Base-by-base conservation (phyloP, 306 rosid species). In the Prunus dulcis region DNA sequence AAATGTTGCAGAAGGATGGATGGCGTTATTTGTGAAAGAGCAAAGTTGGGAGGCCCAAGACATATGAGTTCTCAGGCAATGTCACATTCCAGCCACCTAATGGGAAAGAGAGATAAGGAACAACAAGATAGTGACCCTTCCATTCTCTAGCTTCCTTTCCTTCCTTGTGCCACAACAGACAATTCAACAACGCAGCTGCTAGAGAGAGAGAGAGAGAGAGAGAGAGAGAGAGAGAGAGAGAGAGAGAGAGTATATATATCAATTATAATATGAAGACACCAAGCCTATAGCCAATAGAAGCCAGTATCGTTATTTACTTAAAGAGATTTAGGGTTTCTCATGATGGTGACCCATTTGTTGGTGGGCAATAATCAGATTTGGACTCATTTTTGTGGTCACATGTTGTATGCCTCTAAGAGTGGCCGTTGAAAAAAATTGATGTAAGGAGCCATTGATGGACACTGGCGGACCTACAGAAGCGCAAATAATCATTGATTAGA, bases 71-170 rank as follows among this genome's bases (percentile, higher is more conserved):
- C 74, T 69, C 45, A 53, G 83, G 81, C 77, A 77, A 87, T 69
- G 97, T 89, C 91, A 72, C 78, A 60, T 47, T 88, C 90, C 83
- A 61, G 85, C 80, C 91, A 83, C 85, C 81, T 78, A 80, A 80
- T 82, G 84, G 81, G 75, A 76, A 77, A 84, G 78, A 81, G 82
- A 80, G 84, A 82, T 76, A 76, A 82, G 90, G 91, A 88, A 84
- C 90, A 86, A 89, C 12, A 72, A 58, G 96, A 88, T 9, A 81
- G 85, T 78, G 97, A 92, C 93, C 80, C 70, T 82, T 86, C 63
- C 68, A 65, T 60, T 61, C 74, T 67, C 17, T 34, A 10, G 1
- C 15, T 3, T 47, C 15, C 51, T 47, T 47, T 47, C 27, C 32
- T 25, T 23, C 64, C 30, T 51, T 63, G 46, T 57, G 71, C 81